A percentile compares a stretch with the other conserved stretches of the same genome.
phyloP scores from a whole-genome alignment of 345 rosid genomes.

The Brassica carinata region DNA sequence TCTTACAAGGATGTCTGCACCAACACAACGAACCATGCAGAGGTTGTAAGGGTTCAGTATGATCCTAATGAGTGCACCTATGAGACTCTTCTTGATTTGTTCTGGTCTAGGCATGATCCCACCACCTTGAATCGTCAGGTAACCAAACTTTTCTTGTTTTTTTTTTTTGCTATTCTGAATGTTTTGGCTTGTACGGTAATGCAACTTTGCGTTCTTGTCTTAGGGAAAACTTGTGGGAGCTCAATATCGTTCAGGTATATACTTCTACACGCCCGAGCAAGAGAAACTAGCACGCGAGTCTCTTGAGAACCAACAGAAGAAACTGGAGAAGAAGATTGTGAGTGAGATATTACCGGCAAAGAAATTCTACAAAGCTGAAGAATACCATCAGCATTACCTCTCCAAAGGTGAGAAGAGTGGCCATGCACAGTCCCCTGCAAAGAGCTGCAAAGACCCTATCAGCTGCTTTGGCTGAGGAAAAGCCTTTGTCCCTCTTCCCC shows the following conservation, averaged over 20 bases:
- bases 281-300: constrained; percentile 75
- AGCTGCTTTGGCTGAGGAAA: constrained; percentile 74
- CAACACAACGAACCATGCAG: constrained; percentile 67
- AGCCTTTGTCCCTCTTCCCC: background rate
- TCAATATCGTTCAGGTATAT: constrained; percentile 89
- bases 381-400: constrained; percentile 89
- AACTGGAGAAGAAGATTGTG: constrained; percentile 65
- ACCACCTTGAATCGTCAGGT: constrained; percentile 92
- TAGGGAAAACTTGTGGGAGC: constrained; percentile 88
- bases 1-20: constrained; percentile 74
- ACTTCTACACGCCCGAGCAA: constrained; percentile 73
- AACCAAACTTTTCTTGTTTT: background rate
- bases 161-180: background rate
- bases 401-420: constrained; percentile 89
- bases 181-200: background rate
- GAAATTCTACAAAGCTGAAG: constrained; percentile 91
- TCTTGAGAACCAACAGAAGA: constrained; percentile 56
- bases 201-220: background rate
- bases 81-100: constrained; percentile 67
- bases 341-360: constrained; percentile 87
- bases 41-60: constrained; percentile 86
- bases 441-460: constrained; percentile 90
- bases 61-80: constrained; percentile 80
- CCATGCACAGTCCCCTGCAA: constrained; percentile 65
- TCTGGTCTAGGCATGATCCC: constrained; percentile 90